Evolutionary conservation across 1,284 basidiomycete genomes (phyloP).

Genomic region (Dichomitus squalens): DNA sequence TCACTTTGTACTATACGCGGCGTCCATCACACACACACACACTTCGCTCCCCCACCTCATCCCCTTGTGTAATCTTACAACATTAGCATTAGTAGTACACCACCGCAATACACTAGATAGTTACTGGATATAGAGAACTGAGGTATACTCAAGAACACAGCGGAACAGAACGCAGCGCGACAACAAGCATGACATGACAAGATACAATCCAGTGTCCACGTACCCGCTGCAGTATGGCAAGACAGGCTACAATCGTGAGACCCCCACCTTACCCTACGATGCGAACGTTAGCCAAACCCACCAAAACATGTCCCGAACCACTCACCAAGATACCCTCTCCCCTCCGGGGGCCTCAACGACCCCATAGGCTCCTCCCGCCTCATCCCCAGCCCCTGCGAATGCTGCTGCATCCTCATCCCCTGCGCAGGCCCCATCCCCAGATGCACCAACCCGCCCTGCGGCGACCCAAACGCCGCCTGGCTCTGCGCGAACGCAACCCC

Average conservation of each 20-base stretch:
- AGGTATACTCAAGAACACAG: not conserved
- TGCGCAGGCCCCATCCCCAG: not conserved
- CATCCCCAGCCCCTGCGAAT: not conserved
- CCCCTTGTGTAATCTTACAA: not conserved
- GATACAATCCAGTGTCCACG: not conserved
- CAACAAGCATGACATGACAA: not conserved
- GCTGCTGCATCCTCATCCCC: not conserved
- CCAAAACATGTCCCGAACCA: not conserved
- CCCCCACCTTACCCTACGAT: not conserved
- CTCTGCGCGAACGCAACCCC: slow-evolving; percentile 2
- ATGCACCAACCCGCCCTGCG: slow-evolving; percentile 9
- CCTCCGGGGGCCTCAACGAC: slow-evolving; percentile 24
- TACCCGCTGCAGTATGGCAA: not conserved
- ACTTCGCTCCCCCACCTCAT: too few species aligned
- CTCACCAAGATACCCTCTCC: slow-evolving; percentile 7
- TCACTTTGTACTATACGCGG: too few species aligned
- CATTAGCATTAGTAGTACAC: not conserved
- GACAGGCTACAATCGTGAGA: not conserved
- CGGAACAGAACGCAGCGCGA: not conserved
- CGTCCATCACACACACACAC: too few species aligned
- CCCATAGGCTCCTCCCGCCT: slow-evolving; percentile 28
- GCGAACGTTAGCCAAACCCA: not conserved
- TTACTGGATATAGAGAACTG: not conserved
- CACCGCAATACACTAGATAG: not conserved
- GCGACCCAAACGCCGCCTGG: slow-evolving; percentile 5